Percentiles rank a stretch among this genome's conserved stretches.
Evolutionary conservation across 2,329 filamentous ascomycete species (phyloP).

Genomic region (Aureobasidium sp.): DNA sequence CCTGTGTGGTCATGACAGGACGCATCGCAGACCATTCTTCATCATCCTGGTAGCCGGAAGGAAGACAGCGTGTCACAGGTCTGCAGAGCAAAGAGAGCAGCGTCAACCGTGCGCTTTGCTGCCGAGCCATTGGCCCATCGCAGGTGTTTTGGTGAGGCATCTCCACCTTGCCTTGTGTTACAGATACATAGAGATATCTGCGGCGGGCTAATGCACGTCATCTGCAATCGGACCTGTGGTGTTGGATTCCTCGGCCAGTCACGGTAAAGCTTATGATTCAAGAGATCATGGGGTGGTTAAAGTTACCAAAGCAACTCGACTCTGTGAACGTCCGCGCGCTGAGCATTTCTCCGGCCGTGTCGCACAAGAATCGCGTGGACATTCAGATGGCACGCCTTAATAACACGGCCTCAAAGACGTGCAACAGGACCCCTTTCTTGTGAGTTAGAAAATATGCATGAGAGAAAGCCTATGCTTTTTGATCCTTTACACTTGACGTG

Average conservation of each 20-base stretch:
- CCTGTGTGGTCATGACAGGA: constrained; percentile 4
- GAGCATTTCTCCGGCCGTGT: constrained; percentile 9
- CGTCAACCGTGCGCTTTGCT: constrained; percentile 2
- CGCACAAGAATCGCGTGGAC: constrained; percentile 3
- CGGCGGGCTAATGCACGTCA: constrained; percentile 15
- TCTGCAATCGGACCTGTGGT: constrained; percentile 7
- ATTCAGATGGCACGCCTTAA: neutral
- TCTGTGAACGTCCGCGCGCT: neutral
- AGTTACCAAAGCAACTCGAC: constrained; percentile 6
- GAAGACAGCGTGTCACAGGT: constrained; percentile 5
- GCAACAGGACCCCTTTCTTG: neutral
- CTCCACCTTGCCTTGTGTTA: constrained; percentile 14
- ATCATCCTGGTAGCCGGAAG: constrained; percentile 14
- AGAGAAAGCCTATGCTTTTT: constrained; percentile 10
- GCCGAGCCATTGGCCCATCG: constrained; percentile 1
- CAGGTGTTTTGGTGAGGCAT: constrained; percentile 3
- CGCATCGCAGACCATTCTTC: constrained; percentile 4
- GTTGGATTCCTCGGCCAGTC: constrained; percentile 6
- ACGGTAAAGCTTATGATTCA: neutral
- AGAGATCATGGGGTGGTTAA: constrained; percentile 8
- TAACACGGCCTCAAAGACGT: neutral
- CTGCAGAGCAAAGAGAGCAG: neutral
- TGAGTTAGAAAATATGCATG: neutral
- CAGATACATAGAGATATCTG: constrained; percentile 8
- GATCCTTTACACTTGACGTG: neutral